These are phyloP conservation scores for Dictyostelium intermedium DNA, from an alignment of 78 protist genomes.

Conservation along the genomic window DNA sequence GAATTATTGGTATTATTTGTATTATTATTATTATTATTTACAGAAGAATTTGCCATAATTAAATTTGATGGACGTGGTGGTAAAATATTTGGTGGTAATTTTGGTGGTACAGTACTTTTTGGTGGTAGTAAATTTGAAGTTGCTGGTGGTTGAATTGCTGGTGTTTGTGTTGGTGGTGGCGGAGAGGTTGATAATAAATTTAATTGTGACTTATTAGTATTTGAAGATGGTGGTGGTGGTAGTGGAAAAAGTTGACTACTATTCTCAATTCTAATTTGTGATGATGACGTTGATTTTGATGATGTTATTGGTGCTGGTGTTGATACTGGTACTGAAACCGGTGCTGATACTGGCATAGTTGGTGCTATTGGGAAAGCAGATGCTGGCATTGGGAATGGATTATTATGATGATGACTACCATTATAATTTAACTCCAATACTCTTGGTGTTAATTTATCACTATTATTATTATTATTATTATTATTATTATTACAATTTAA, in stretches of 20 bases:
- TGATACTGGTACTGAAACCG: neutral
- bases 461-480: neutral
- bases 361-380: neutral
- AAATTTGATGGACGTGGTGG: slow-evolving; percentile 9
- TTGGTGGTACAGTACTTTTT: neutral
- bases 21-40: neutral
- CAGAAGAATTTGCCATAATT: neutral
- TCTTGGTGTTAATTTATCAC: slow-evolving; percentile 5
- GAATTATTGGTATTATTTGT: neutral
- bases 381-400: neutral
- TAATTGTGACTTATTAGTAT: neutral
- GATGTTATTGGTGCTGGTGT: neutral
- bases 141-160: neutral
- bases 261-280: neutral
- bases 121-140: neutral
- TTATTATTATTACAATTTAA: neutral
- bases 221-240: neutral
- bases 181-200: neutral
- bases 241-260: neutral
- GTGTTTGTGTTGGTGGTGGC: neutral
- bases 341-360: neutral
- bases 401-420: neutral
- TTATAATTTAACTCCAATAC: neutral
- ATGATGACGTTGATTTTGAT: neutral
- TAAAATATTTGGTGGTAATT: neutral